Base-by-base conservation (phyloP, 441 rosid genomes). In the Erodium moschatum region DNA sequence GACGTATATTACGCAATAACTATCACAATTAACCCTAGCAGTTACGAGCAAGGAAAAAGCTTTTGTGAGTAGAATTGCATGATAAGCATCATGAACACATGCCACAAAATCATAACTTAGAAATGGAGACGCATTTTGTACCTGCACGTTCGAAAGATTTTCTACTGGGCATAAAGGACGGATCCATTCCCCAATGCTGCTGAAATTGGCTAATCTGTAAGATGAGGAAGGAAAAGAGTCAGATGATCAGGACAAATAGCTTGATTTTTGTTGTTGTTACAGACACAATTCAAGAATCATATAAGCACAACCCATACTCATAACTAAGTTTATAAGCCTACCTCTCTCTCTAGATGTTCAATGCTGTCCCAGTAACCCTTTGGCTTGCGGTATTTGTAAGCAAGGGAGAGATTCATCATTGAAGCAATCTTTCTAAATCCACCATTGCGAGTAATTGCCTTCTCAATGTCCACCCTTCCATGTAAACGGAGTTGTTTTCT, bases 291-390 rank as follows among this genome's bases (percentile, higher is more conserved):
- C 31, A 29, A 29, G 31, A 29, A 29, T 29, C 31, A 29, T 29
- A 7, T 19, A 56, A 10, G 62, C 4, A 18, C 62, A 54, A 18
- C 21, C 3, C 31, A 29, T 29, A 29, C 31, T 18, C 19, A 56
- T 56, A 9, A 56, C 11, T 18, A 56, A 56, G 27, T 56, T 56
- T 18, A 19, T 12, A 6, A 56, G 62, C 24, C 31, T 79, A 94
- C 98, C 97, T 91, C 98, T 72, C 87, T 96, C 82, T 85, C 91
- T 73, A 91, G 79, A 81, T 89, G 86, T 73, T 88, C 97, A 21
- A 91, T 88, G 89, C 84, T 83, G 84, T 94, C 98, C 98, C 97
- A 94, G 56, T 91, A 89, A 18, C 98, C 97, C 82, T 91, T 94
- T 1, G 98, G 98, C 80, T 94, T 94, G 20, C 96, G 87, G 76